phyloP scores from a whole-genome alignment of 768 basidiomycete species.

The Dacryopinax spathularia region DNA sequence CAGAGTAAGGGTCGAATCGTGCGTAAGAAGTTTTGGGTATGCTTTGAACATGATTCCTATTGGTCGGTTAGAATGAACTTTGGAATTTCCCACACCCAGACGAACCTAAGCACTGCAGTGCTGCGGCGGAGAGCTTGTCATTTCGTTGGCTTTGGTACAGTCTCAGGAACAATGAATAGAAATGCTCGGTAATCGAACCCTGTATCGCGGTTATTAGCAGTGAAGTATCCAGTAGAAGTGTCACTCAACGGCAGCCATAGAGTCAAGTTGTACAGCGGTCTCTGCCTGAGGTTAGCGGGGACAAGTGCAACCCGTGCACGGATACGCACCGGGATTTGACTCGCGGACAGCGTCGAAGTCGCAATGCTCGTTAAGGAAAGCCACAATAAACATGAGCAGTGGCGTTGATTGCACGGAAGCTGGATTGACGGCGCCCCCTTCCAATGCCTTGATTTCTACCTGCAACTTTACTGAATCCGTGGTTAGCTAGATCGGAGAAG shows the following conservation, averaged over 20 bases:
- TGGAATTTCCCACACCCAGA: no score
- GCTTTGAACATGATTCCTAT: conserved; percentile 86
- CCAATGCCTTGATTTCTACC: background rate
- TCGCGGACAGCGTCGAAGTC: conserved; percentile 64
- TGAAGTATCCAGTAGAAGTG: background rate
- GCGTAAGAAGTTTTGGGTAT: conserved; percentile 80
- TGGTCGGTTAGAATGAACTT: no score
- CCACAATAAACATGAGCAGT: conserved; percentile 67
- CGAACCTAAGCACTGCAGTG: conserved; percentile 85
- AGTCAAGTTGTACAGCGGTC: conserved; percentile 42
- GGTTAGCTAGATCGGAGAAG: background rate
- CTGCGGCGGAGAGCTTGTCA: conserved; percentile 50
- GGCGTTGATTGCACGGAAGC: background rate
- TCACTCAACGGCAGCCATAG: conserved; percentile 38
- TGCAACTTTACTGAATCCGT: background rate
- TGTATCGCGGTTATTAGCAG: conserved; percentile 18
- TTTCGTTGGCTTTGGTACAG: conserved; percentile 50
- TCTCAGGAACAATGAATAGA: conserved; percentile 56
- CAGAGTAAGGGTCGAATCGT: conserved; percentile 58
- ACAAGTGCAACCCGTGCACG: background rate
- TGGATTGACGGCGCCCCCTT: background rate
- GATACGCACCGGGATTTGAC: conserved; percentile 43
- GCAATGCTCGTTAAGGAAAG: conserved; percentile 77
- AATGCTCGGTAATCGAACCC: conserved; percentile 67
- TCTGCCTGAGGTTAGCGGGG: conserved; percentile 25